Evolutionary conservation across 2,329 filamentous ascomycete species (phyloP).

Genomic region (Metarhizium humberi): DNA sequence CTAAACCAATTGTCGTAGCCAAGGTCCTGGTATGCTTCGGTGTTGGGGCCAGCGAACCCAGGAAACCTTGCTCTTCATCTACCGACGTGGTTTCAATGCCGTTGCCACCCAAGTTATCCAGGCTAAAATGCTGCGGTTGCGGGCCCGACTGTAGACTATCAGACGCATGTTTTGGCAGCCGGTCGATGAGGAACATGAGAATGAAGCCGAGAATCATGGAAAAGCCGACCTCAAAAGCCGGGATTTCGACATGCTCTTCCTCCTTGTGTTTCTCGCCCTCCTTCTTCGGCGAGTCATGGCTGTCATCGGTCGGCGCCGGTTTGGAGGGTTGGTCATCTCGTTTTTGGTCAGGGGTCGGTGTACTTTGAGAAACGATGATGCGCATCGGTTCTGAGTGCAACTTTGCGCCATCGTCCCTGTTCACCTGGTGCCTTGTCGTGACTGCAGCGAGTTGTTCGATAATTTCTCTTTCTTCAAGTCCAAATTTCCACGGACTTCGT

Average conservation of each 20-base stretch:
- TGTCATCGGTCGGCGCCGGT: neutral
- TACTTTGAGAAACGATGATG: conserved; percentile 1
- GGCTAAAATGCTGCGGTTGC: conserved; percentile 73
- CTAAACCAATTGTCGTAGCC: conserved; percentile 85
- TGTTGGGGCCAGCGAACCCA: conserved; percentile 47
- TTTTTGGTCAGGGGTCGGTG: neutral
- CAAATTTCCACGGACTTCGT: conserved; percentile 21
- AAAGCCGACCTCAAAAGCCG: conserved; percentile 74
- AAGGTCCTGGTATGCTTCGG: conserved; percentile 53
- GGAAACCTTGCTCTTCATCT: conserved; percentile 49
- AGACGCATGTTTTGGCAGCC: conserved; percentile 64
- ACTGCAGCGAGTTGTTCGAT: conserved; percentile 12
- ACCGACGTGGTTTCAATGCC: conserved; percentile 29
- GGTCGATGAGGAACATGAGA: conserved; percentile 93
- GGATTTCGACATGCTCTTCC: conserved; percentile 30
- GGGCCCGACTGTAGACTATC: conserved; percentile 55
- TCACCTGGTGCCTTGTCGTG: conserved; percentile 3
- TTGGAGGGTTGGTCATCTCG: neutral
- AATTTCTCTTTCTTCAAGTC: conserved; percentile 15
- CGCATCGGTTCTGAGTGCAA: neutral
- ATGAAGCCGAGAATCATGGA: conserved; percentile 83
- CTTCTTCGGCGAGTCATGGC: conserved; percentile 8
- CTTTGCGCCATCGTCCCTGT: neutral
- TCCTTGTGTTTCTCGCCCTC: conserved; percentile 23
- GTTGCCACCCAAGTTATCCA: conserved; percentile 62